Evolutionary conservation across 306 rosid genomes (phyloP).

Genomic region (Coriaria nepalensis): DNA sequence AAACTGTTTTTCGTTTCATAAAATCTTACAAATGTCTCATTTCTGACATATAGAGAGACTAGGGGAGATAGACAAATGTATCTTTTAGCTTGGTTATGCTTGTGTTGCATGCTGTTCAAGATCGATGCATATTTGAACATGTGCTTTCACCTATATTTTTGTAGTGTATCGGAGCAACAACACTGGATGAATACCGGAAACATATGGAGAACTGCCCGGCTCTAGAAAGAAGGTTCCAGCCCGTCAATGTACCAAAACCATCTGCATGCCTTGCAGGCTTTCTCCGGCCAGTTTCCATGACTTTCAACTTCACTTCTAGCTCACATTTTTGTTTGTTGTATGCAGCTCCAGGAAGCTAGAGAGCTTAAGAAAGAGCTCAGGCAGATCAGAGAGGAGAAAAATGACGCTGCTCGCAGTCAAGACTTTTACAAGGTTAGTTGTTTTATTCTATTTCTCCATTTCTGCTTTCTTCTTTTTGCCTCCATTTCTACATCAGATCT

Average conservation of each 20-base stretch:
- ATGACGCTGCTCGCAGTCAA: conserved; percentile 81
- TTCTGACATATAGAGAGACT: conserved; percentile 6
- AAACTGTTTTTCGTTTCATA: too few species aligned
- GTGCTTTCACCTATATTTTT: conserved; percentile 15
- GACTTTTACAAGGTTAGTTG: conserved; percentile 74
- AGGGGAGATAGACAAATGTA: neutral
- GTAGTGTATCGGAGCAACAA: conserved; percentile 97
- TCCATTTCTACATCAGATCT: too few species aligned
- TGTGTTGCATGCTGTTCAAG: neutral
- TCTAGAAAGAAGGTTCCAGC: conserved; percentile 86
- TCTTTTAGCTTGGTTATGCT: neutral
- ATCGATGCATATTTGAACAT: neutral
- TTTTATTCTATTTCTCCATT: neutral
- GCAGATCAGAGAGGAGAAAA: conserved; percentile 82
- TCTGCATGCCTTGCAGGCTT: conserved; percentile 19
- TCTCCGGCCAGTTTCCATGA: neutral
- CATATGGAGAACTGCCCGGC: conserved; percentile 96
- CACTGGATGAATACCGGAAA: conserved; percentile 88
- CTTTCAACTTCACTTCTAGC: neutral
- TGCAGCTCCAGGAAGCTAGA: conserved; percentile 82
- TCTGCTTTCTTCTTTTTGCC: too few species aligned
- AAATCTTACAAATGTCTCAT: neutral
- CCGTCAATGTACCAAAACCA: conserved; percentile 92
- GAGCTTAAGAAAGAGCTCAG: conserved; percentile 84
- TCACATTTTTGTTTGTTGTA: conserved; percentile 8